Evolutionary conservation across 2,329 filamentous ascomycete genomes (phyloP), one percentile per base, ranked within the genome.

Genomic region (Fusarium stilboides): DNA sequence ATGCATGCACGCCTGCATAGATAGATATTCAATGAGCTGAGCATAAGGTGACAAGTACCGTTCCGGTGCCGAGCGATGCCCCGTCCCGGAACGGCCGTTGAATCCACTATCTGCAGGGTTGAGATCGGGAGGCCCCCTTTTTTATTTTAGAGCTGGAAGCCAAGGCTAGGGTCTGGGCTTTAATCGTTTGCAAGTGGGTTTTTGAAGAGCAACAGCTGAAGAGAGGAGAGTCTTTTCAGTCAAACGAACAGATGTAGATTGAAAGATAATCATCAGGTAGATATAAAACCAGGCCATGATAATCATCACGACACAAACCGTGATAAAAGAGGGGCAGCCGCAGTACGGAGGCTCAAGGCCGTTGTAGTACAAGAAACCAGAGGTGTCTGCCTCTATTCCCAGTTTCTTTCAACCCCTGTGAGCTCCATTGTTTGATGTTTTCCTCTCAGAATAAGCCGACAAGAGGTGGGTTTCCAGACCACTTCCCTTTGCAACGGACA

Each of bases 41-140:
- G 59, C 37, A 50, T 69, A 54, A 67, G 69, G 71, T 74, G 72
- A 74, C 59, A 69, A 71, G 69, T 73, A 70, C 71, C 65, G 72
- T 71, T 45, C 60, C 68, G 69, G 67, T 68, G 66, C 67, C 67
- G 67, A 69, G 57, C 62, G 64, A 69, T 68, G 59, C 60, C 57
- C 71, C 66, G 62, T 63, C 53, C 54, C 63, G 72, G 72, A 71
- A 68, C 68, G 54, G 68, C 72, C 66, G 69, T 53, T 59, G 36
- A 31, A 54, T 33, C 58, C 63, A 57, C 47, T 45, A 39, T 58
- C 45, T 33, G 14, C 58, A 52, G 65, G 63, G 43, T 53, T 55
- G 40, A 39, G 19, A 60, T 40, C 61, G 62, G 49, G 45, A 62
- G 52, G 52, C 28, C 45, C 64, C 57, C 28, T 46, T 66, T 50